These are phyloP conservation scores for Trichoderma cornu-damae DNA, from an alignment of 2,329 filamentous ascomycete genomes.

Conservation along the genomic window DNA sequence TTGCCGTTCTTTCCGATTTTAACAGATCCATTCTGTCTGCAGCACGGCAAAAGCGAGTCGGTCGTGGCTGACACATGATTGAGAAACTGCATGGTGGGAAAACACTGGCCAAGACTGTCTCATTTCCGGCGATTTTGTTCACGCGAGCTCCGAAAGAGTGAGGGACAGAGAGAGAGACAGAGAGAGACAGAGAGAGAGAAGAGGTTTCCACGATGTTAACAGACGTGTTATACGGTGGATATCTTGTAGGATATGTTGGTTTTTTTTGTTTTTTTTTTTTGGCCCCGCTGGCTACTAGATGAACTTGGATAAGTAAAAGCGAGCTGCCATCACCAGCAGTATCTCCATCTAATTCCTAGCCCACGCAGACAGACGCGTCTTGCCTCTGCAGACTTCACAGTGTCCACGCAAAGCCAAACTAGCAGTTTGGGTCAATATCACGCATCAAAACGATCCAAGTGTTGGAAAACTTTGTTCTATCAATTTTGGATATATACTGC, in stretches of 20 bases:
- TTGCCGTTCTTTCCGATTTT: not conserved
- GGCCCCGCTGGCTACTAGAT: no score
- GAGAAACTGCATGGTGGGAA: not conserved
- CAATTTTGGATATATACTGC: conserved; percentile 12
- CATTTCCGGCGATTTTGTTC: not conserved
- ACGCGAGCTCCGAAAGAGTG: not conserved
- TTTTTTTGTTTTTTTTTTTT: no score
- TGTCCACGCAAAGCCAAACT: not conserved
- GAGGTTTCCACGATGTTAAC: no score
- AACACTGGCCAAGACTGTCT: not conserved
- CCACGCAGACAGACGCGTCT: no score
- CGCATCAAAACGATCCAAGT: not conserved
- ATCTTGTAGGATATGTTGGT: no score
- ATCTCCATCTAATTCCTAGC: no score
- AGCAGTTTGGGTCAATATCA: not conserved
- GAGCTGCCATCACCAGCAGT: no score
- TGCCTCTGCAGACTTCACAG: not conserved
- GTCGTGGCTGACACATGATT: not conserved
- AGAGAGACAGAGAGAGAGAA: not conserved
- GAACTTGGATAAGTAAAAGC: no score
- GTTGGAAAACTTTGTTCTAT: conserved; percentile 14
- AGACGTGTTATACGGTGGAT: no score
- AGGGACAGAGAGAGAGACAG: not conserved
- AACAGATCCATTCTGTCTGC: not conserved
- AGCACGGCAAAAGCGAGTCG: not conserved